Base-by-base conservation (phyloP, 768 basidiomycete species). In the Lyophyllum shimeji region DNA sequence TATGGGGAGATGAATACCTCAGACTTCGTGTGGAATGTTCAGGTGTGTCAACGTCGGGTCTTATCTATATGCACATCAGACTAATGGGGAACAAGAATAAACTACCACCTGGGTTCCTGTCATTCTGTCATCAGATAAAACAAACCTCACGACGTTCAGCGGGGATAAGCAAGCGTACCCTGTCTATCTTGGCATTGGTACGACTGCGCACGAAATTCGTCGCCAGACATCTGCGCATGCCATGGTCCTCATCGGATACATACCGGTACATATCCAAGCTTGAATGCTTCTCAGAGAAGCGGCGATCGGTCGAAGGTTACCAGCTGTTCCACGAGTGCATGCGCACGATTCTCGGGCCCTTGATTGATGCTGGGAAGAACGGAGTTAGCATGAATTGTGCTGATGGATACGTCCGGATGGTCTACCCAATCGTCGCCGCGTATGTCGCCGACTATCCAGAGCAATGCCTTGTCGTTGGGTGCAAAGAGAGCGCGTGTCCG, bases 161-260 rank as follows among this genome's bases (percentile, higher is more conserved):
- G 69, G 75, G 0, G 67, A 73, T 49, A 75, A 76, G 56, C 44
- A 59, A 18, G 74, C 74, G 2, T 79, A 74, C 59, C 77, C 77
- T 0, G 71, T 81, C 0, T 81, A 81, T 58, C 55, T 79, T 0
- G 74, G 76, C 1, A 64, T 79, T 27, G 77, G 75, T 0, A 77
- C 77, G 39, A 65, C 78, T 9, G 59, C 65, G 0, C 76, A 75
- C 43, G 50, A 60, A 1, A 55, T 73, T 1, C 61, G 73, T 0
- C 60, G 70, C 0, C 65, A 75, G 53, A 70, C 72, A 0, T 70
- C 69, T 1, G 23, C 52, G 7, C 68, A 67, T 15, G 75, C 72
- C 0, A 65, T 60, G 15, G 60, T 77, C 1, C 62, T 78, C 0
- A 39, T 79, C 1, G 77, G 65, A 0, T 78, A 79, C 50, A 66